Evolutionary conservation across 495 filamentous ascomycete genomes (phyloP), one percentile per base, ranked within the genome.

Genomic region (Thermothielavioides terrestris): DNA sequence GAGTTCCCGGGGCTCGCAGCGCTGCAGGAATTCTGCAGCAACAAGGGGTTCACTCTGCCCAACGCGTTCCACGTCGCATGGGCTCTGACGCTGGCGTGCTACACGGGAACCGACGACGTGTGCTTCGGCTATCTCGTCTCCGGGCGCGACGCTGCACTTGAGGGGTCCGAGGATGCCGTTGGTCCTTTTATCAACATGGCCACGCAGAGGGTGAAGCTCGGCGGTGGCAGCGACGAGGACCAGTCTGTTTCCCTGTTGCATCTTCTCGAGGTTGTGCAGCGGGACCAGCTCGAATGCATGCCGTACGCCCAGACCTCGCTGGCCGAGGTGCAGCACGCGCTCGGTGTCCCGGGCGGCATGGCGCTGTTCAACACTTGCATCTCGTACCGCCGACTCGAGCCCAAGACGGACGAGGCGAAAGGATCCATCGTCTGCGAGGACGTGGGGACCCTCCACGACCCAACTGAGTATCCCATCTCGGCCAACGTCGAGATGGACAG

Each of bases 171-270:
- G 12, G 58, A 66, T 23, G 70, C 77, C 14, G 61, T 70, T 14
- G 78, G 75, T 0, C 71, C 80, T 0, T 64, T 79, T 2, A 76
- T 84, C 36, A 74, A 78, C 27, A 82, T 81, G 2, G 62, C 80
- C 0, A 81, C 81, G 2, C 60, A 80, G 26, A 68, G 80, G 2
- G 60, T 66, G 7, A 42, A 14, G 9, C 8, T 57, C 6, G 31
- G 17, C 25, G 1, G 30, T 25, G 18, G 15, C 9, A 20, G n/a
- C n/a, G 36, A 15, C 0, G 27, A 42, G 8, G 45, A 35, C 27
- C 10, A 43, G 21, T 14, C n/a, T n/a, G n/a, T 25, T 0, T 46
- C 48, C n/a, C 26, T 61, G 7, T 8, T 47, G 2, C 22, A 37
- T 15, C 12, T 61, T 11, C 49, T 61, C 17, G 55, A 61, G 25